phyloP scores from a whole-genome alignment of 805 yeast genomes.

The Candida succiphila region DNA sequence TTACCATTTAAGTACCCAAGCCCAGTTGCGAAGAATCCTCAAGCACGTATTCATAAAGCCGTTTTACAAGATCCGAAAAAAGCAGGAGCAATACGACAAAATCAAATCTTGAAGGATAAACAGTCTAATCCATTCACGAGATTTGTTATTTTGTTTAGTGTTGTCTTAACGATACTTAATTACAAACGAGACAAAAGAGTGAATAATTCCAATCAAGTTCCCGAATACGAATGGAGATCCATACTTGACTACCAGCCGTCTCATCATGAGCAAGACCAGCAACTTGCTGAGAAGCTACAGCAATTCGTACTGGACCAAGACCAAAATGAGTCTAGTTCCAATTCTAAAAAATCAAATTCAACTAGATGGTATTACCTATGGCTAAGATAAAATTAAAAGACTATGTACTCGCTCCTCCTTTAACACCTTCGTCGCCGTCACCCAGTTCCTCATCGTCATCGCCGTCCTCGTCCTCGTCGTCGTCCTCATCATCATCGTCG shows the following conservation, averaged over 20 bases:
- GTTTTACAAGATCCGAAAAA: slow-evolving; percentile 25
- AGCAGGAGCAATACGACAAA: slow-evolving; percentile 30
- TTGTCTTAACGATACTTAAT: slow-evolving; percentile 39
- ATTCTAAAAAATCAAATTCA: too few species aligned
- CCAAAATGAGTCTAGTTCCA: too few species aligned
- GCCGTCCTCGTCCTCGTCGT: slow-evolving; percentile 7
- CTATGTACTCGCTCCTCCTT: too few species aligned
- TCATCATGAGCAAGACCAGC: too few species aligned
- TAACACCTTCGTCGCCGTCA: too few species aligned
- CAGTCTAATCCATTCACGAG: slow-evolving; percentile 52
- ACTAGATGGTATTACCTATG: too few species aligned
- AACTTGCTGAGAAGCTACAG: too few species aligned
- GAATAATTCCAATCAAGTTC: slow-evolving; percentile 18
- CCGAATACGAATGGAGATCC: slow-evolving; percentile 21
- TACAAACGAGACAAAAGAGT: slow-evolving; percentile 40
- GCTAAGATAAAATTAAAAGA: too few species aligned
- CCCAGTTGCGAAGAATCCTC: too few species aligned
- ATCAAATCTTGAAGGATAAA: slow-evolving; percentile 34
- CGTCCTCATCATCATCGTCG: slow-evolving; percentile 14
- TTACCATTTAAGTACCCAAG: slow-evolving; percentile 45
- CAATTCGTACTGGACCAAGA: too few species aligned
- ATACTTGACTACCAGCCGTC: too few species aligned
- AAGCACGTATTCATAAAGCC: slow-evolving; percentile 23
- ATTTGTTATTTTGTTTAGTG: slow-evolving; percentile 37
- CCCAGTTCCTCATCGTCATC: slow-evolving; percentile 6